Conservation (phyloP, 2,329 filamentous ascomycete genomes). For the Colletotrichum sp. region DNA sequence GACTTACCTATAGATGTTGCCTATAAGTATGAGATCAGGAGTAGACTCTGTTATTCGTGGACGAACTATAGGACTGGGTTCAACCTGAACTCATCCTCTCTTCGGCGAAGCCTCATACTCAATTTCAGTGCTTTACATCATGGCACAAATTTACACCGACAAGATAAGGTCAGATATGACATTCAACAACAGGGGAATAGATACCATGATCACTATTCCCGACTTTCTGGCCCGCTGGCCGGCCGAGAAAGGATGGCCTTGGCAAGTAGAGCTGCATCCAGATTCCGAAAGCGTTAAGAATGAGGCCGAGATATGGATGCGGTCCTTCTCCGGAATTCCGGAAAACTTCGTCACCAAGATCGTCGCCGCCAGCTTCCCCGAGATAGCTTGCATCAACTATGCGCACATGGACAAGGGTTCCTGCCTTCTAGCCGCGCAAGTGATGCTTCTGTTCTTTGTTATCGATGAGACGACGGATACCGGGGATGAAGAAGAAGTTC, state of each 20-base stretch:
- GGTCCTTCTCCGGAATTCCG: background rate
- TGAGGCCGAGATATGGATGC: background rate
- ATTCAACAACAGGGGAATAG: background rate
- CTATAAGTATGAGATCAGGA: background rate
- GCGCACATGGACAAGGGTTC: background rate
- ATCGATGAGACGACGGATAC: background rate
- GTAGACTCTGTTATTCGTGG: too few species aligned
- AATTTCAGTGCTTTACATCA: accelerated
- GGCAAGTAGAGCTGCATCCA: background rate
- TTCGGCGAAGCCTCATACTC: background rate
- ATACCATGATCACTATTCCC: background rate
- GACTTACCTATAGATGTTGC: background rate
- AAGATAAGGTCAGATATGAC: background rate
- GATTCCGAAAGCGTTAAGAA: background rate
- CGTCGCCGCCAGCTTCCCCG: background rate
- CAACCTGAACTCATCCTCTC: background rate
- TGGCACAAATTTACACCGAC: background rate
- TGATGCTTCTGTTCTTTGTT: background rate
- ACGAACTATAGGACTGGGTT: too few species aligned
- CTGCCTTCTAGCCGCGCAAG: background rate
- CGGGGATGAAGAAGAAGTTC: background rate
- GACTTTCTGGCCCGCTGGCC: background rate
- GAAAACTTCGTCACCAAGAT: background rate
- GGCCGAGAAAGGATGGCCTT: background rate
- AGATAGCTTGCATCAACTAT: background rate